phyloP scores from a whole-genome alignment of 345 rosid species.

The Ceriops decandra region DNA sequence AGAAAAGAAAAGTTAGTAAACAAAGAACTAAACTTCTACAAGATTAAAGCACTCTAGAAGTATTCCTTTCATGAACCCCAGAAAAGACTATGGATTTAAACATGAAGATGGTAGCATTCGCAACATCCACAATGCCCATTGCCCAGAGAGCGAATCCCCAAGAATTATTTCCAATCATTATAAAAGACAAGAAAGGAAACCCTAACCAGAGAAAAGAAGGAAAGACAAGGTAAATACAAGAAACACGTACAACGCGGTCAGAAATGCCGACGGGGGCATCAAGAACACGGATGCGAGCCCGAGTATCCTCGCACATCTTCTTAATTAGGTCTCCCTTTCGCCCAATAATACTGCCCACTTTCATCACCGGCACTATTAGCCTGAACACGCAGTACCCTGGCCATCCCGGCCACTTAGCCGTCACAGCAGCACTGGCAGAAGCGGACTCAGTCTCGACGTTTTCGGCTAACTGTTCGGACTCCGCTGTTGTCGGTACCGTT shows the following conservation, averaged over 20 bases:
- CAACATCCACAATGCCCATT: too few species aligned
- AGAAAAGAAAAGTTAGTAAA: too few species aligned
- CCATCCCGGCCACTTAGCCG: slow-evolving; percentile 73
- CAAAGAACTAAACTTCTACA: too few species aligned
- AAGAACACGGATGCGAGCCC: slow-evolving; percentile 74
- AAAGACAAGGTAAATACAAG: background rate
- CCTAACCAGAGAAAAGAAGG: too few species aligned
- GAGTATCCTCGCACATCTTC: slow-evolving; percentile 91
- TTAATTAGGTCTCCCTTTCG: slow-evolving; percentile 80
- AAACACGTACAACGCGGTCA: slow-evolving; percentile 63
- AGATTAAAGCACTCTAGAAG: too few species aligned
- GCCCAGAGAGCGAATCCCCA: too few species aligned
- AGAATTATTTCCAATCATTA: too few species aligned
- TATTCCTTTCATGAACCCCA: too few species aligned
- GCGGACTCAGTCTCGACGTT: background rate
- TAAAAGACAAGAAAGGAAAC: too few species aligned
- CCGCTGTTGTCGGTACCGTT: too few species aligned
- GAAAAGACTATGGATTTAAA: too few species aligned
- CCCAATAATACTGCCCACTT: slow-evolving; percentile 83
- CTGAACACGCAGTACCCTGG: slow-evolving; percentile 81
- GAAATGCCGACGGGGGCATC: slow-evolving; percentile 55
- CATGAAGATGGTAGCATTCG: too few species aligned
- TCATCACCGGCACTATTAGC: slow-evolving; percentile 62
- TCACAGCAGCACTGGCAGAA: background rate
- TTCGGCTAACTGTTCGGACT: background rate